Base-by-base conservation (phyloP, 2,329 filamentous ascomycete species). In the Zymoseptoria brevis region DNA sequence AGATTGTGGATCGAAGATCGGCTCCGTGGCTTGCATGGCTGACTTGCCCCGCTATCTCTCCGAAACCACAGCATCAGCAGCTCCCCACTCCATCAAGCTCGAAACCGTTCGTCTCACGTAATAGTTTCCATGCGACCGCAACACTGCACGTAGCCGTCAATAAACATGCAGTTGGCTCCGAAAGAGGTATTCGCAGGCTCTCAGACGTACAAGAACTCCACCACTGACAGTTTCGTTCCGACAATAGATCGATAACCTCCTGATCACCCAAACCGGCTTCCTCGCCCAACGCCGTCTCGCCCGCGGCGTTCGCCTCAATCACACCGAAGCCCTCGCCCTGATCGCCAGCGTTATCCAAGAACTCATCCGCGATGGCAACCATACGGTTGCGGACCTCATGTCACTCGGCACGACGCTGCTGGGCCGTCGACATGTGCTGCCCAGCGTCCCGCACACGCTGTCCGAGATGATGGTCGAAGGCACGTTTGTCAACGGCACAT, bases 381-480 rank as follows among this genome's bases (percentile, higher is more conserved):
- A 96, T 77, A 88, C 83, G 13, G 93, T 97, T 57, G 87, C 92
- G 48, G 91, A 96, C 74, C 89, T 97, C 72, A 97, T 97, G 92
- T 80, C 85, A 62, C 83, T 96, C 64, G 93, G 93, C 67, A 86
- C 89, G 68, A 93, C 89, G 57, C 92, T 97, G 87, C 88, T 97
- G 2, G 93, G 93, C 64, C 88, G 93, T 8, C 88, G 93, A 35
- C 93, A 97, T 75, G 93, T 97, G 61, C 80, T 90, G 50, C 91
- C 93, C 21, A 86, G 87, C 9, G 93, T 96, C 22, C 83, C 87
- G 60, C 81, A 83, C 50, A 91, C 89, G 2, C 83, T 97, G 50
- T 81, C 84, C 60, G 88, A 96, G 76, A 83, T 97, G 67, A 90
- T 95, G 80, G 89, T 97, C 65, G 93, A 97, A 76, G 93, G 93